Percentiles rank a stretch among this genome's conserved stretches.
These are phyloP conservation scores for Adansonia grandidieri DNA, from an alignment of 441 rosid species.

Conservation along the genomic window DNA sequence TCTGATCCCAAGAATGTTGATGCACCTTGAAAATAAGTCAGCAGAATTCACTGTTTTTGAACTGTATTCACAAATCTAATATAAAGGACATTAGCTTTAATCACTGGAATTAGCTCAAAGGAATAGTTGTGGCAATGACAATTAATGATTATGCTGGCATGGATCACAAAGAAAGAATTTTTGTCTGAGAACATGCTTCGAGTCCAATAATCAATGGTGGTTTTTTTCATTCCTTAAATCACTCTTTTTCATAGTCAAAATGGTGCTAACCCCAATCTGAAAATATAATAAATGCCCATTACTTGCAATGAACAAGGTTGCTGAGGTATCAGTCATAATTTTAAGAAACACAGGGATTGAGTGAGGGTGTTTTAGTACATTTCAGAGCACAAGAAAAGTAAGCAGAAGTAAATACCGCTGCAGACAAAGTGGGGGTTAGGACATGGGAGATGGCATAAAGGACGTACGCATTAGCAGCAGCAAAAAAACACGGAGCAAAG, in stretches of 20 bases:
- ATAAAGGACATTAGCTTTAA: neutral
- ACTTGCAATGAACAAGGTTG: neutral
- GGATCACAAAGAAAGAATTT: neutral
- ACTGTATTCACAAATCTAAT: neutral
- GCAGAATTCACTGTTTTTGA: neutral
- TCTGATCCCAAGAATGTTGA: neutral
- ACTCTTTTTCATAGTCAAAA: neutral
- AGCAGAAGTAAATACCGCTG: neutral
- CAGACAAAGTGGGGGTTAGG: constrained; percentile 25
- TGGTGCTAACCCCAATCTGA: neutral
- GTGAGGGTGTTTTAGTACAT: neutral
- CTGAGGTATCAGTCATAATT: neutral
- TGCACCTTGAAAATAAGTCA: neutral
- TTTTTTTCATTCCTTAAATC: neutral
- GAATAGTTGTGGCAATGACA: no score
- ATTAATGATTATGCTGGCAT: neutral
- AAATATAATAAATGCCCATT: neutral
- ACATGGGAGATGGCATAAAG: neutral
- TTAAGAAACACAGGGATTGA: neutral
- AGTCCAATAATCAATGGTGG: neutral
- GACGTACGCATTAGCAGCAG: constrained; percentile 25
- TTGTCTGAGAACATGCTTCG: neutral
- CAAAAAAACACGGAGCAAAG: constrained; percentile 15
- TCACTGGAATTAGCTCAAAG: neutral
- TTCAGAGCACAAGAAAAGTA: neutral